Evolutionary conservation across 2,329 filamentous ascomycete species (phyloP), one percentile per base, ranked within the genome.

Genomic region (Colletotrichum sp.): DNA sequence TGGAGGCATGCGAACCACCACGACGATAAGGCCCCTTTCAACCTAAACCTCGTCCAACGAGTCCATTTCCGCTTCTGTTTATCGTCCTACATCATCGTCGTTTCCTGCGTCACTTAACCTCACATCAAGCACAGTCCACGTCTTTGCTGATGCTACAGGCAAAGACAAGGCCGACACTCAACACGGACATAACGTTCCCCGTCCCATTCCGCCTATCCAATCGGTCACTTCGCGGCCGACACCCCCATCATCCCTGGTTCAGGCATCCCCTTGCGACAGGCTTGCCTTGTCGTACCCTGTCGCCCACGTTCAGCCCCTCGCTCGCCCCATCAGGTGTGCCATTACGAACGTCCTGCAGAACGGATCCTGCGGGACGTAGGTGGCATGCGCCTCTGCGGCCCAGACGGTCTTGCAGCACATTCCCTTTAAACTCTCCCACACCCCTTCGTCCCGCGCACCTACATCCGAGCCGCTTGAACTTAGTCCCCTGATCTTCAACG

Each of bases 301-400:
- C 39, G 70, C 39, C 70, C 73, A 73, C 32, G 57, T 68, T 68
- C 73, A 68, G 64, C 64, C 57, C 69, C 57, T 73, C 64, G 70
- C 57, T 28, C 57, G 68, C 69, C 73, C 63, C 32, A 68, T 68
- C 28, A 24, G 32, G 32, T n/a, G 36, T 63, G 32, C 68, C 68
- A 44, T 70, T 70, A 26, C 32, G 32, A 65, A 72, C 32, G 69
- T 72, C 63, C 57, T 76, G 63, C 69, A 68, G 49, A 36, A 68
- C 69, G 63, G 64, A 68, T 64, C 57, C 57, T n/a, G 28, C 63
- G 69, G 63, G 52, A 57, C 62, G 55, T 24, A 68, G 16, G 21
- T 60, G 68, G 36, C 62, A 75, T 75, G 72, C 60, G 34, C 24
- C 59, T 71, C 34, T 71, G 60, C 60, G 36, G 36, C 72, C 60